Base-by-base conservation (phyloP, 371 early-diverging fungal genomes). In the Mortierella sp. region DNA sequence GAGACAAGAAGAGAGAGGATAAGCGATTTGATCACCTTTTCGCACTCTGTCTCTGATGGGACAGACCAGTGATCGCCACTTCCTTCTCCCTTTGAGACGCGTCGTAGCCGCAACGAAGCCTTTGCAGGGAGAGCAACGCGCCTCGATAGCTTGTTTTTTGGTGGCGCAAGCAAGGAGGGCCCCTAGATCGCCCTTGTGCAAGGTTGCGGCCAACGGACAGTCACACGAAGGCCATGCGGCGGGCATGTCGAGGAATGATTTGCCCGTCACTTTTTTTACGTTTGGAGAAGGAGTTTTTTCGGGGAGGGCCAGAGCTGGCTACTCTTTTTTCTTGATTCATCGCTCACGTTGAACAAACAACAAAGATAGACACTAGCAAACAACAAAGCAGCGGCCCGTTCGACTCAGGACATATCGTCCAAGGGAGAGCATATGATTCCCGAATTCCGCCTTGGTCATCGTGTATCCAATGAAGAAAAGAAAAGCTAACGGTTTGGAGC, bases 381-480 rank as follows among this genome's bases (percentile, higher is more conserved):
- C 24, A 53, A 53, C 43, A 40, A 21, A 53, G 24, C 24, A 46
- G 19, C 6, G 6, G 53, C 53, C 53, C 53, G 53, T 46, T 53
- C 19, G 2, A 11, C 19, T 53, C 13, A 21, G 19, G 53, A 21
- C 24, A 24, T 53, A 6, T 21, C 53, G 19, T 53, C 21, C 34
- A 10, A 59, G 31, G 34, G 14, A 5, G 14, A 64, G 64, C 64
- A 64, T 64, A 64, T 64, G 64, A 64, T 40, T 37, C 37, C 40
- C 37, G 64, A 64, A 64, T 64, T 64, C 64, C 6, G 64, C 64
- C 64, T 64, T 64, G 64, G 64, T 64, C 64, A 64, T 64, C 64
- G 64, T 64, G 64, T 37, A 64, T 40, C 55, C 61, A 11, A 54
- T 10, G 54, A 53, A 3, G 53, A 53, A 31, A 64, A 37, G 19